Percentiles rank a stretch among this genome's conserved stretches.
These are phyloP conservation scores for Glebionis coronaria DNA, from an alignment of 129 eudicot species.

Conservation along the genomic window DNA sequence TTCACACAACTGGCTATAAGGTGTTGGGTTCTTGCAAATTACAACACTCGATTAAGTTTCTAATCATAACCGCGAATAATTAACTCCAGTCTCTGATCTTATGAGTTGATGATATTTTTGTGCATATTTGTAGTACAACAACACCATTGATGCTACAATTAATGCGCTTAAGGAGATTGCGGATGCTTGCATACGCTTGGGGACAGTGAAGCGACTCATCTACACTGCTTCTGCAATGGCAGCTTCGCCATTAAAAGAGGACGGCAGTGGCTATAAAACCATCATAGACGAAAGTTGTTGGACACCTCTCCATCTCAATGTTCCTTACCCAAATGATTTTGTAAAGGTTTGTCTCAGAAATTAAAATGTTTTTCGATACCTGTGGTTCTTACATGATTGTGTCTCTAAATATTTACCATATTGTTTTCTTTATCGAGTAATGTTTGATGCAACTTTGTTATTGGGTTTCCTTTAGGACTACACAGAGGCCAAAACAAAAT, in stretches of 20 bases:
- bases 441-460: neutral
- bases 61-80: neutral
- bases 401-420: neutral
- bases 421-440: no score
- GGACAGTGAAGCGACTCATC: conserved; percentile 56
- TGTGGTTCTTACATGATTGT: no score
- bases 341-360: conserved; percentile 6
- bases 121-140: conserved; percentile 19
- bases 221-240: conserved; percentile 47
- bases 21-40: conserved; percentile 21
- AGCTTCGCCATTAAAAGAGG: conserved; percentile 56
- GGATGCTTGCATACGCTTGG: conserved; percentile 37
- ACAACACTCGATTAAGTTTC: neutral
- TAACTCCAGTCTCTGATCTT: neutral
- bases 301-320: conserved; percentile 45
- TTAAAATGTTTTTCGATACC: no score
- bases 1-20: conserved; percentile 20
- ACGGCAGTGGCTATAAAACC: conserved; percentile 41
- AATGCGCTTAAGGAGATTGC: conserved; percentile 36
- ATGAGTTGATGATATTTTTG: conserved; percentile 7
- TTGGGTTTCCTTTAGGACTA: conserved; percentile 5
- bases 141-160: conserved; percentile 47
- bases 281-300: conserved; percentile 56
- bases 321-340: conserved; percentile 11
- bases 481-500: conserved; percentile 19